Evolutionary conservation across 2,329 filamentous ascomycete genomes (phyloP).

Genomic region (Cercospora berteroae): DNA sequence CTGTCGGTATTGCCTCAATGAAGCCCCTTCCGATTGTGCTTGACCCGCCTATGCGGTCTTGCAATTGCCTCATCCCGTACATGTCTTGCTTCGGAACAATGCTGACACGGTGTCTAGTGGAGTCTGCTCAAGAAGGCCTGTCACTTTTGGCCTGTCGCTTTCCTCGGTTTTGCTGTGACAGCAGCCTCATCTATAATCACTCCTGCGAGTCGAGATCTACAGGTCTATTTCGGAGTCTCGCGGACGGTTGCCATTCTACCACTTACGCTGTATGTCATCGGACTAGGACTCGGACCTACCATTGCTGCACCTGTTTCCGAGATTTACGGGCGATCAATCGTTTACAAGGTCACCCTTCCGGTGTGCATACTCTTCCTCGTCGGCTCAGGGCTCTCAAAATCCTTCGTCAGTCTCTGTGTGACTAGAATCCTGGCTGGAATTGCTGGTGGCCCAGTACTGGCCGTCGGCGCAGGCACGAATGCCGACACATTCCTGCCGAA

Average conservation of each 20-base stretch:
- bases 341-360: conserved; percentile 39
- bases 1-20: neutral
- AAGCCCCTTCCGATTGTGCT: no score
- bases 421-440: conserved; percentile 51
- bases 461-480: conserved; percentile 44
- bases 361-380: conserved; percentile 39
- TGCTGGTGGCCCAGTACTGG: conserved; percentile 37
- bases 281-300: conserved; percentile 67
- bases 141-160: conserved; percentile 23
- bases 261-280: conserved; percentile 56
- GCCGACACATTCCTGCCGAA: conserved; percentile 42
- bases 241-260: conserved; percentile 59
- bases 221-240: conserved; percentile 52
- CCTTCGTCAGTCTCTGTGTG: conserved; percentile 28
- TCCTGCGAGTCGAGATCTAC: conserved; percentile 26
- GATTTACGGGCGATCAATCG: conserved; percentile 38
- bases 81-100: neutral
- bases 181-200: conserved; percentile 29
- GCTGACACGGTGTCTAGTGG: neutral
- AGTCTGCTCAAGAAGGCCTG: conserved; percentile 22
- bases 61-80: neutral
- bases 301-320: conserved; percentile 39
- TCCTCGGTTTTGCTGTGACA: conserved; percentile 30
- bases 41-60: neutral
- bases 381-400: conserved; percentile 32